Evolutionary conservation across 1,139 yeast species (phyloP).

Genomic region (Suhomyces wounanorum): DNA sequence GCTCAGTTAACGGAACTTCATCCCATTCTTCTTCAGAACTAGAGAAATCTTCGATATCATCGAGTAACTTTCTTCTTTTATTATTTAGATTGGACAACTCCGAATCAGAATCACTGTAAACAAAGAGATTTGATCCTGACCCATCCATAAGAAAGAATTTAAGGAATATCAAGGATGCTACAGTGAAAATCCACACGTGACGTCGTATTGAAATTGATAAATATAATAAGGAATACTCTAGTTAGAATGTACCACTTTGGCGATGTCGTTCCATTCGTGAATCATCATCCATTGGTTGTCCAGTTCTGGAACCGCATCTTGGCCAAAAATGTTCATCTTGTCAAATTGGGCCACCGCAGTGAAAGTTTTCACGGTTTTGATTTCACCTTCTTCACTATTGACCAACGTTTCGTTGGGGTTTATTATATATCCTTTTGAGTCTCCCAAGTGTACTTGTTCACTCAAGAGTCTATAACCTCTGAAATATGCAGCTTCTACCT

Average conservation of each 20-base stretch:
- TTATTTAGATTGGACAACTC: conserved; percentile 1
- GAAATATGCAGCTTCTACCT: conserved; percentile 33
- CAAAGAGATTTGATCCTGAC: conserved; percentile 12
- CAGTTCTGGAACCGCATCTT: conserved; percentile 36
- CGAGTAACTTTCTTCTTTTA: conserved; percentile 7
- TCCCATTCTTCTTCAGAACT: conserved; percentile 26
- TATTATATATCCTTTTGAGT: conserved; percentile 33
- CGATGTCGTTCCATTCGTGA: conserved; percentile 38
- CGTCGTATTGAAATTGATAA: not conserved
- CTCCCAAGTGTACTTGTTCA: conserved; percentile 22
- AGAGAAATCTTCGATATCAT: conserved; percentile 8
- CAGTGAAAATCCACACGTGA: not conserved
- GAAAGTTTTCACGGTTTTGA: conserved; percentile 30
- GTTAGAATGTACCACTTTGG: conserved; percentile 32
- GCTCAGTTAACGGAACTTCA: conserved; percentile 19
- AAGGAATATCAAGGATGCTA: not conserved
- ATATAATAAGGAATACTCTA: not conserved
- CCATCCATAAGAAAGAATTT: not conserved
- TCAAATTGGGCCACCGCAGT: conserved; percentile 36
- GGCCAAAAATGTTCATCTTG: conserved; percentile 38
- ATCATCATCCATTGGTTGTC: conserved; percentile 37
- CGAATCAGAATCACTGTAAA: conserved; percentile 10
- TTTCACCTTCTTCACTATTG: conserved; percentile 18
- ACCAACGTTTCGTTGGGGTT: conserved; percentile 34
- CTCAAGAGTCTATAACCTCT: conserved; percentile 46